A percentile compares a stretch with the other conserved stretches of the same genome.
Conservation (phyloP, 768 basidiomycete genomes). For the Coprinopsis sp. region DNA sequence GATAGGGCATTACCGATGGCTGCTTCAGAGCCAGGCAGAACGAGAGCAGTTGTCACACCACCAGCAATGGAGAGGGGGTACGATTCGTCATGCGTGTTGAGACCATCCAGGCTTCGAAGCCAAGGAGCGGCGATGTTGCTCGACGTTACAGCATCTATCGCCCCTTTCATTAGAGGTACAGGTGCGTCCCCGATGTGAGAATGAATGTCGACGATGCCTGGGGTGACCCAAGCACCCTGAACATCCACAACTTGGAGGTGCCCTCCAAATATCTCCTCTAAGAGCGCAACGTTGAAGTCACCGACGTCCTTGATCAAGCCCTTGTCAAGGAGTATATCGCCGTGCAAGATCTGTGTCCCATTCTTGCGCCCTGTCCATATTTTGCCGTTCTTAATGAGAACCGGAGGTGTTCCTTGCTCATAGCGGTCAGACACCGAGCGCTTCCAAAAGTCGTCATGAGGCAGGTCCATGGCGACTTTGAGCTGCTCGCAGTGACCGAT, state of each 20-base stretch:
- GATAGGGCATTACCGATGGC: conserved; percentile 44
- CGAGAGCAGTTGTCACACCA: conserved; percentile 72
- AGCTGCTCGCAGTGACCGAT: conserved; percentile 3
- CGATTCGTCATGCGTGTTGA: conserved; percentile 78
- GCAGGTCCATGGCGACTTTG: background rate
- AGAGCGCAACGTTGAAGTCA: conserved; percentile 26
- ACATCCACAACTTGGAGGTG: conserved; percentile 54
- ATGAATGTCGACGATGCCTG: conserved; percentile 67
- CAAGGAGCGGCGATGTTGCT: conserved; percentile 46
- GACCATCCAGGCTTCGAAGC: conserved; percentile 71
- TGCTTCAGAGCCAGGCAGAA: conserved; percentile 70
- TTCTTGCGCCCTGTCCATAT: conserved; percentile 79
- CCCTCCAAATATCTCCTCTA: conserved; percentile 19
- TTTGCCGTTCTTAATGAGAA: conserved; percentile 67
- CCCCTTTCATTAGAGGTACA: conserved; percentile 48
- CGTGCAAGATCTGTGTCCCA: conserved; percentile 60
- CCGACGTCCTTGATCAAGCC: conserved; percentile 65
- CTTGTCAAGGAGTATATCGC: conserved; percentile 66
- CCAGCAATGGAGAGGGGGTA: conserved; percentile 69
- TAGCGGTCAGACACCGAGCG: conserved; percentile 63
- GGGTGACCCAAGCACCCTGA: conserved; percentile 72
- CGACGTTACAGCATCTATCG: conserved; percentile 54
- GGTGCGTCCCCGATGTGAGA: conserved; percentile 59
- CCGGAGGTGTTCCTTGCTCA: conserved; percentile 55
- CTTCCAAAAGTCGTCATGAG: conserved; percentile 33